A percentile compares a stretch with the other conserved stretches of the same genome.
These are phyloP conservation scores for Moringa oleifera DNA, from an alignment of 345 rosid genomes.

Conservation along the genomic window DNA sequence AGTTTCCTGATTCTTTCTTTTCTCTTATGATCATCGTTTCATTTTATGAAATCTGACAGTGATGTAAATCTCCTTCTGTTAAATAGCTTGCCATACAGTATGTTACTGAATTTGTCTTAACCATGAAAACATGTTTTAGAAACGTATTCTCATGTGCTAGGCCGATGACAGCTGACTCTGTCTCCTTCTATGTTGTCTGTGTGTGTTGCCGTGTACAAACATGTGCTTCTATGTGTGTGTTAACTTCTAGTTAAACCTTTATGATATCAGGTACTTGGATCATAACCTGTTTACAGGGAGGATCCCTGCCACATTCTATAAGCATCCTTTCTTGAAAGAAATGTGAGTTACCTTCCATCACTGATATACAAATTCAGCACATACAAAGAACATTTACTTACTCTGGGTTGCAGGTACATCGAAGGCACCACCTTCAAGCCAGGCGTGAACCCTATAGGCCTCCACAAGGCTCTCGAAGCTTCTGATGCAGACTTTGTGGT, in stretches of 20 bases:
- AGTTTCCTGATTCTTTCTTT: background rate
- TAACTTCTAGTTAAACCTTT: background rate
- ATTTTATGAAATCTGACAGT: background rate
- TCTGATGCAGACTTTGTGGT: conserved; percentile 77
- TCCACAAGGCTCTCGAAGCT: conserved; percentile 79
- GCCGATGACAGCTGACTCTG: too few relatives aligned
- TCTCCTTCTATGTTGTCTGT: too few relatives aligned
- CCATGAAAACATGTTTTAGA: too few relatives aligned
- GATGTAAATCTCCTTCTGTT: background rate
- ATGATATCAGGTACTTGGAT: conserved; percentile 73
- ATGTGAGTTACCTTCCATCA: conserved; percentile 49
- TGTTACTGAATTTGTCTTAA: too few relatives aligned
- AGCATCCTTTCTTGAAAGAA: conserved; percentile 83
- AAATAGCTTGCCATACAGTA: too few relatives aligned
- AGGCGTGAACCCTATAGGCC: conserved; percentile 78
- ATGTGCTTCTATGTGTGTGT: background rate
- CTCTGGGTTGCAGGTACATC: conserved; percentile 47
- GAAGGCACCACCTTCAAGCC: conserved; percentile 80
- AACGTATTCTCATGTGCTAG: too few relatives aligned
- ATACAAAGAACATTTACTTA: background rate
- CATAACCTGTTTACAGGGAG: conserved; percentile 92
- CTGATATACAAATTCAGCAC: background rate
- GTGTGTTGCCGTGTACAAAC: background rate
- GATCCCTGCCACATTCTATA: conserved; percentile 76
- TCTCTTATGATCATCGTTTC: background rate